Percentiles rank a stretch among this genome's conserved stretches.
Conservation (phyloP, 176 grass and related monocot genomes). For the Carex scoparia region DNA sequence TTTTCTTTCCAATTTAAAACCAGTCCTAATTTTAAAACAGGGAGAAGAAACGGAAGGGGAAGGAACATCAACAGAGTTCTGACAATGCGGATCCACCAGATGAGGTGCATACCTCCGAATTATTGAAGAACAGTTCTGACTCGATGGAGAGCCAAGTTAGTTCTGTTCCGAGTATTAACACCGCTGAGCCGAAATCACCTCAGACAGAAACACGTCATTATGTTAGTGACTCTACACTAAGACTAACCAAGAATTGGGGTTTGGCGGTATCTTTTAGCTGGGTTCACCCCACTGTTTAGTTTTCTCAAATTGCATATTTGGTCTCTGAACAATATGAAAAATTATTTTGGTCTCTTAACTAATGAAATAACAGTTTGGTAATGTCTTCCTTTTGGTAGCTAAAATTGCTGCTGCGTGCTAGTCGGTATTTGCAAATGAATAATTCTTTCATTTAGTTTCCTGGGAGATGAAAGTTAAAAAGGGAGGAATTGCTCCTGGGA, state of each 20-base stretch:
- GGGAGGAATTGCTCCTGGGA: not conserved
- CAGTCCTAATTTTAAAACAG: not conserved
- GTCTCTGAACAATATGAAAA: not conserved
- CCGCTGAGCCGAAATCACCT: not conserved
- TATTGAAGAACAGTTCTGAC: conserved; percentile 4
- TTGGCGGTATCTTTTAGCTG: not conserved
- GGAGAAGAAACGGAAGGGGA: not conserved
- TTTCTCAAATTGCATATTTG: not conserved
- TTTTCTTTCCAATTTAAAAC: not conserved
- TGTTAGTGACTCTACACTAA: conserved; percentile 9
- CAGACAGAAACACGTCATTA: not conserved
- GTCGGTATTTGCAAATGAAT: not conserved
- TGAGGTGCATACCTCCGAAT: not conserved
- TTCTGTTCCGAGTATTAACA: conserved; percentile 4
- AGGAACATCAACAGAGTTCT: conserved; percentile 7
- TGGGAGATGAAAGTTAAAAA: not conserved
- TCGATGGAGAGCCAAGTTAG: conserved; percentile 11
- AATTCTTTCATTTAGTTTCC: not conserved
- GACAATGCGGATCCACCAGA: not conserved
- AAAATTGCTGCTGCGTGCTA: not conserved
- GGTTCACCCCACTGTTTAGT: not conserved
- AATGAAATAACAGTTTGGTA: not conserved
- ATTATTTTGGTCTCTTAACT: not conserved
- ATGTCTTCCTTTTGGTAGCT: not conserved
- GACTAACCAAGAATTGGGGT: not conserved